A percentile compares a stretch with the other conserved stretches of the same genome.
Evolutionary conservation across 2,329 filamentous ascomycete genomes (phyloP).

Genomic region (Ampelomyces quisqualis): DNA sequence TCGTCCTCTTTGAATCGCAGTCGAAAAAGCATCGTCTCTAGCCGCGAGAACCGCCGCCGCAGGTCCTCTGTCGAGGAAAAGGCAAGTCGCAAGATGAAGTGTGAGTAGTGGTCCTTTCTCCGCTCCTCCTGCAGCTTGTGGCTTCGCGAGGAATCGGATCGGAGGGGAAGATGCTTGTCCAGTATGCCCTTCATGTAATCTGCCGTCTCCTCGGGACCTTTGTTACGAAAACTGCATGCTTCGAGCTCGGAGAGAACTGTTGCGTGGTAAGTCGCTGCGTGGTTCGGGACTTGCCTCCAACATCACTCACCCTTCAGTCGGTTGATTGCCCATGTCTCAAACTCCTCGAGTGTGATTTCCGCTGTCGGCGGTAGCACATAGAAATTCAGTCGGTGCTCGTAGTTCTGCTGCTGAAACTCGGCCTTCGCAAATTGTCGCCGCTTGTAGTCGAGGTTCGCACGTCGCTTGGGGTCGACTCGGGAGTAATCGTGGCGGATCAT

Average conservation of each 20-base stretch:
- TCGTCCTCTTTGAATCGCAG: constrained; percentile 79
- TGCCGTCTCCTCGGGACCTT: constrained; percentile 75
- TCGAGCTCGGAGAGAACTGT: constrained; percentile 84
- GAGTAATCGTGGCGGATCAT: constrained; percentile 46
- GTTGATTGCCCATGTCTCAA: constrained; percentile 98
- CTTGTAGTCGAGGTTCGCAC: constrained; percentile 73
- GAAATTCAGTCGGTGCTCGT: constrained; percentile 87
- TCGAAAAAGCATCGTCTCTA: constrained; percentile 87
- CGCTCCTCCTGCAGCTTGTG: constrained; percentile 67
- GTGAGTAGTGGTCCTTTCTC: constrained; percentile 94
- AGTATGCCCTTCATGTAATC: constrained; percentile 82
- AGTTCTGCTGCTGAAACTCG: constrained; percentile 73
- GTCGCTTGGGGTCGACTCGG: constrained; percentile 67
- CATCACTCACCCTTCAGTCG: constrained; percentile 64
- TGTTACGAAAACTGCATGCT: constrained; percentile 93
- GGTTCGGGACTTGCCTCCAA: neutral
- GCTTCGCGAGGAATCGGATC: constrained; percentile 67
- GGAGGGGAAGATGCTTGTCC: constrained; percentile 81
- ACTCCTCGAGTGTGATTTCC: constrained; percentile 94
- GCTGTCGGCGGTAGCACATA: constrained; percentile 85
- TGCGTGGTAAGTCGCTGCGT: constrained; percentile 8
- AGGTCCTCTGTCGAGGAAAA: constrained; percentile 92
- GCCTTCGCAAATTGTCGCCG: constrained; percentile 84
- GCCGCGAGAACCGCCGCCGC: constrained; percentile 77
- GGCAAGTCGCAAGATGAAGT: constrained; percentile 92